Evolutionary conservation across 2,329 filamentous ascomycete genomes (phyloP), one percentile per base, ranked within the genome.

Genomic region (Stachybotrys echinatus): DNA sequence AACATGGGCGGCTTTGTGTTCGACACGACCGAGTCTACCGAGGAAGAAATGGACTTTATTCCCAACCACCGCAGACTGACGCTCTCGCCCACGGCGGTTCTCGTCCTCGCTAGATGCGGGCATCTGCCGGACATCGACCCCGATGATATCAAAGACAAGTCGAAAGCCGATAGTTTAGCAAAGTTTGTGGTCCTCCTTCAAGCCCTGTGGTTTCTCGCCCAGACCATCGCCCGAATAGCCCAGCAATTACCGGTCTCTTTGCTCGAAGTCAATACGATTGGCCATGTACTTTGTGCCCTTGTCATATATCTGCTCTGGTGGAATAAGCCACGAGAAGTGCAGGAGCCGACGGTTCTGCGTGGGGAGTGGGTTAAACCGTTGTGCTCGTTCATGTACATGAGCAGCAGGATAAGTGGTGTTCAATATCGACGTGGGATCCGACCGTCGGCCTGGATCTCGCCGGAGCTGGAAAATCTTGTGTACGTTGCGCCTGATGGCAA

Each of bases 111-210:
- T 20, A 23, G 39, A 20, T 50, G 47, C 46, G 40, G 53, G 47
- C 27, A 31, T 31, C 12, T 31, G 27, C 27, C 27, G 12, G 27
- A 31, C 27, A 31, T 31, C 27, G 27, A 31, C 27, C 27, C 27
- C 6, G 27, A 31, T 12, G 48, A 65, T 37, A 67, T 70, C 19
- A 56, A 53, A 47, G 65, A 67, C 48, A 66, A 67, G 43, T 67
- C 62, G 51, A 71, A 70, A 49, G 61, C 60, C 17, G 62, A 69
- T 49, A 52, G 52, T 5, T 60, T 66, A 39, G 61, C 62, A 23
- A 70, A 70, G 52, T 47, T 57, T 1, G 54, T 73, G 12, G 65
- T 65, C 2, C 62, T 61, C 42, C 18, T 69, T 12, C 71, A 74
- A 52, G 65, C 63, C 1, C 52, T 52, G 14, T 73, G 70, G 69